Evolutionary conservation across 441 rosid species (phyloP).

Genomic region (Corymbia citriodora): DNA sequence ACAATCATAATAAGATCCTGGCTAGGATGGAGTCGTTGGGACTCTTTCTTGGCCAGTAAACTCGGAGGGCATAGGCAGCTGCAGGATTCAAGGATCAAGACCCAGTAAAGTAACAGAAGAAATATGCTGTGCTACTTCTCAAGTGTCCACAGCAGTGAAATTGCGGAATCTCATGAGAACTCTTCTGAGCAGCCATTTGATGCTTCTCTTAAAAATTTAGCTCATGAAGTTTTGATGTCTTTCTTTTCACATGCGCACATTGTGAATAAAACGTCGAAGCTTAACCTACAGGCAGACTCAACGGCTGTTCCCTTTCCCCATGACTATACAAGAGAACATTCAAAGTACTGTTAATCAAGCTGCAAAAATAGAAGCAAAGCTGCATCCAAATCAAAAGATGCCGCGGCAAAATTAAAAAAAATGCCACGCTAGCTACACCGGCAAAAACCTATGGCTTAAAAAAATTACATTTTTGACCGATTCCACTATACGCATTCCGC

Average conservation of each 20-base stretch:
- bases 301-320: too few species aligned
- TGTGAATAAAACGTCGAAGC: too few species aligned
- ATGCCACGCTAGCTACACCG: too few species aligned
- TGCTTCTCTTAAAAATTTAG: too few species aligned
- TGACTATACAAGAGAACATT: too few species aligned
- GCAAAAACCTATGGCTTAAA: background rate
- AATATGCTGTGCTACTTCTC: background rate
- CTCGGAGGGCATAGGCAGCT: background rate
- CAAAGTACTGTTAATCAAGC: too few species aligned
- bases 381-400: too few species aligned
- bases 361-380: too few species aligned
- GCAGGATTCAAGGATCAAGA: background rate
- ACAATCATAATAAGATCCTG: background rate
- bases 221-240: too few species aligned
- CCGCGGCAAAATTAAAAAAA: too few species aligned
- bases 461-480: slow-evolving; percentile 9
- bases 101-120: background rate
- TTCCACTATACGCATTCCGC: background rate
- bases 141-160: background rate
- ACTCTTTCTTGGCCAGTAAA: background rate
- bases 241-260: too few species aligned
- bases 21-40: background rate
- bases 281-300: too few species aligned
- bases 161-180: background rate
- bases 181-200: background rate